phyloP scores from a whole-genome alignment of 2,329 filamentous ascomycete genomes.

The Cercospora zeae-maydis region DNA sequence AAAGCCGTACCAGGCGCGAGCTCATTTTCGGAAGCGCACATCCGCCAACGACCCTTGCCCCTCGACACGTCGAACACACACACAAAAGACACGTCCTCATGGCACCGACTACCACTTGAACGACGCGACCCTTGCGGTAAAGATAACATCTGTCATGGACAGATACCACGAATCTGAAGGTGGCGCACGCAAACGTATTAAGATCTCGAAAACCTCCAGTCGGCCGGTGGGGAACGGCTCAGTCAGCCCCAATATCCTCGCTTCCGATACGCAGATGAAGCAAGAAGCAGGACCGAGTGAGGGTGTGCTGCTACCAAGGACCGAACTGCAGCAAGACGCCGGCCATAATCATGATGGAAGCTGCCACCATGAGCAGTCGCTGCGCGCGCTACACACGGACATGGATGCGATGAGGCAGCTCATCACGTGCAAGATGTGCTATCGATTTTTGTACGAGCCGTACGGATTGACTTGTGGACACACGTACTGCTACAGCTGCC shows the following conservation, averaged over 20 bases:
- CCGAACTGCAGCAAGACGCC: neutral
- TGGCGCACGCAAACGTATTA: conserved; percentile 27
- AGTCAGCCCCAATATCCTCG: conserved; percentile 10
- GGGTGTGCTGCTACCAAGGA: conserved; percentile 2
- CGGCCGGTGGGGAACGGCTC: conserved; percentile 16
- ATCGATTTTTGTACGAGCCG: conserved; percentile 65
- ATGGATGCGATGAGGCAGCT: conserved; percentile 59
- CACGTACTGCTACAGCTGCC: conserved; percentile 64
- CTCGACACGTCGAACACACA: conserved; percentile 1
- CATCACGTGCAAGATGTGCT: conserved; percentile 66
- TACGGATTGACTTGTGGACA: conserved; percentile 66
- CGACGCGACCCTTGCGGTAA: neutral
- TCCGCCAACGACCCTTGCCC: neutral
- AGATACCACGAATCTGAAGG: conserved; percentile 18
- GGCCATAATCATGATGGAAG: neutral
- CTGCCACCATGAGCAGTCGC: conserved; percentile 27
- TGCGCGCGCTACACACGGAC: conserved; percentile 42
- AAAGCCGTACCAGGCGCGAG: neutral
- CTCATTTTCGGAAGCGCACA: neutral
- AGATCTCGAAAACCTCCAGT: conserved; percentile 22
- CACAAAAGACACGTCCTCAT: conserved; percentile 2
- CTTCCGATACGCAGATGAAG: conserved; percentile 12
- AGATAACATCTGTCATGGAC: conserved; percentile 17
- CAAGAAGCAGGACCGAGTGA: conserved; percentile 1
- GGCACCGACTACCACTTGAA: neutral